Conservation (phyloP, 768 basidiomycete genomes). For the Mycena pura region DNA sequence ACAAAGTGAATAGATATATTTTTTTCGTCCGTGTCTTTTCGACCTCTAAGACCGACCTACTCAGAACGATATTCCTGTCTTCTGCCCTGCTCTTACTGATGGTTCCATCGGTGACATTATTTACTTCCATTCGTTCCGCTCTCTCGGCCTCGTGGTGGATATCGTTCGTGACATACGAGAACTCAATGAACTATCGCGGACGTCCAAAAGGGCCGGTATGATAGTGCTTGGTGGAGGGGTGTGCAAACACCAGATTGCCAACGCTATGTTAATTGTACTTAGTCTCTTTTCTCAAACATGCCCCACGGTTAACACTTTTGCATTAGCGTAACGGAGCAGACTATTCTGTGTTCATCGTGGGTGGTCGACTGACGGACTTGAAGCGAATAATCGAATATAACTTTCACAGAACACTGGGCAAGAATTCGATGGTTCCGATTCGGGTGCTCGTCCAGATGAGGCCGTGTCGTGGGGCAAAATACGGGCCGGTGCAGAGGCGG, state of each 20-base stretch:
- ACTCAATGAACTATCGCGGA: slow-evolving; percentile 88
- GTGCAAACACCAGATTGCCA: slow-evolving; percentile 99
- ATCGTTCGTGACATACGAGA: slow-evolving; percentile 94
- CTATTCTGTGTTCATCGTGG: slow-evolving; percentile 92
- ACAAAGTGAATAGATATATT: slow-evolving; percentile 75
- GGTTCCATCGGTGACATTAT: slow-evolving; percentile 99
- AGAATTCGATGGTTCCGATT: slow-evolving; percentile 99
- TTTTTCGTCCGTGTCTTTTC: slow-evolving; percentile 11
- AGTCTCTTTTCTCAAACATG: not conserved
- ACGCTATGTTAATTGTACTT: slow-evolving; percentile 96
- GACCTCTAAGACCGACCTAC: slow-evolving; percentile 25
- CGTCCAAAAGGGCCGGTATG: slow-evolving; percentile 95
- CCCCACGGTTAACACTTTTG: slow-evolving; percentile 12
- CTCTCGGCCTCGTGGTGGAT: slow-evolving; percentile 85
- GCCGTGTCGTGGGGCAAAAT: slow-evolving; percentile 99
- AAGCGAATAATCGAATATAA: not conserved
- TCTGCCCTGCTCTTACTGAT: slow-evolving; percentile 97
- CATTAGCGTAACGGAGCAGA: slow-evolving; percentile 95
- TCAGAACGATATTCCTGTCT: slow-evolving; percentile 98
- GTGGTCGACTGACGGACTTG: slow-evolving; percentile 31
- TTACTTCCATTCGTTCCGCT: slow-evolving; percentile 96
- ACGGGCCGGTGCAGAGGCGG: slow-evolving; percentile 78
- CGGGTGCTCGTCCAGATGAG: slow-evolving; percentile 96
- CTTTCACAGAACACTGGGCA: slow-evolving; percentile 89
- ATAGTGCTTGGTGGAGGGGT: slow-evolving; percentile 97